Evolutionary conservation across 2,329 filamentous ascomycete genomes (phyloP), one percentile per base, ranked within the genome.

Genomic region (Hymenoscyphus scutula): DNA sequence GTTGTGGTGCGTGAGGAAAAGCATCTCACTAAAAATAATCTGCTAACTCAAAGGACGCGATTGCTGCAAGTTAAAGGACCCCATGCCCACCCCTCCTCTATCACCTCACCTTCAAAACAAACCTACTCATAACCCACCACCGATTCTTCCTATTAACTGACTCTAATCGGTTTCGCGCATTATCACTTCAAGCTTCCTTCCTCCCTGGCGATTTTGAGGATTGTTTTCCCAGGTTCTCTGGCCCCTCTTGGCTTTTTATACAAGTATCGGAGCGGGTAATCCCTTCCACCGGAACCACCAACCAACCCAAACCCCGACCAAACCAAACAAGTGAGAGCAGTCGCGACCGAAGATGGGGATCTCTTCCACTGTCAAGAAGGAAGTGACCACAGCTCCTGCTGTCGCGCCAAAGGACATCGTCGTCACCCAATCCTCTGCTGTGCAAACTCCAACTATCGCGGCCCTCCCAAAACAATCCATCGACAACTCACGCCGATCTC

Each of bases 401-500:
- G 41, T n/a, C 41, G 11, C 41, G 7, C 41, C 19, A 48, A 48
- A 23, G n/a, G n/a, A 48, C 5, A n/a, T 7, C 5, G n/a, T 8
- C n/a, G n/a, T 19, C 5, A 5, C 17, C 15, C 13, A 15, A 37
- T 5, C 34, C 34, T 37, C 34, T 37, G 34, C 34, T 37, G 34
- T 13, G 17, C 34, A 11, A 37, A 37, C 34, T 13, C 34, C 34
- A 37, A 37, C 34, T 13, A 15, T 37, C 34, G 34, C 34, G 34
- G 13, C 34, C 34, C 48, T 27, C 48, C 58, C 62, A 7, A 64
- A 61, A 41, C 34, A 56, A 25, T 63, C 62, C 2, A 64, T 62
- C 23, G 64, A 69, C 13, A 37, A 13, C 11, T 17, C 54, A 60
- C 65, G 19, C 53, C 63, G 25, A 30, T 37, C 58, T 11, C 61